phyloP scores from a whole-genome alignment of 768 basidiomycete genomes.

The Tylopilus vinaceipallidus region DNA sequence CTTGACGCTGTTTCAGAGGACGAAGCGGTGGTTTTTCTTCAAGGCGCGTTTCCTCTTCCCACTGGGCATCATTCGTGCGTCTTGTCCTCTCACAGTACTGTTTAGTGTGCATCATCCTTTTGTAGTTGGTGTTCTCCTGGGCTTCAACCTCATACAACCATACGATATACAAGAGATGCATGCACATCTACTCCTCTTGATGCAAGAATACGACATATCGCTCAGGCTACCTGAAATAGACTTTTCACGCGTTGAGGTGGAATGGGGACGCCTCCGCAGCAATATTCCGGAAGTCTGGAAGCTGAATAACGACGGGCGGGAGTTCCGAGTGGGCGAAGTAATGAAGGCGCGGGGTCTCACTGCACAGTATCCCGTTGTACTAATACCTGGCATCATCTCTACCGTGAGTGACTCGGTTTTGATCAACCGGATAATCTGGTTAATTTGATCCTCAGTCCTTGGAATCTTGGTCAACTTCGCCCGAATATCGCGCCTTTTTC shows the following conservation, averaged over 20 bases:
- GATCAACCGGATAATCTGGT: background rate
- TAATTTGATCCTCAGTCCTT: slow-evolving; percentile 50
- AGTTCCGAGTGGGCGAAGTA: slow-evolving; percentile 72
- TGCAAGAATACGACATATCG: slow-evolving; percentile 69
- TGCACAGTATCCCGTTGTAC: slow-evolving; percentile 75
- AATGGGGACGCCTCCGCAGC: slow-evolving; percentile 66
- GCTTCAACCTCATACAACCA: slow-evolving; percentile 64
- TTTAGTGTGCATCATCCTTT: slow-evolving; percentile 1
- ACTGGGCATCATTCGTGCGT: slow-evolving; percentile 62
- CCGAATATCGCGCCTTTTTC: slow-evolving; percentile 85
- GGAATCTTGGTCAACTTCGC: slow-evolving; percentile 91
- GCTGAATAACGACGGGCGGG: slow-evolving; percentile 74
- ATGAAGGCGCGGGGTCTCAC: slow-evolving; percentile 62
- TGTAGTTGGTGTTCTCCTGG: slow-evolving; percentile 64
- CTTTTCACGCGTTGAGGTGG: slow-evolving; percentile 63
- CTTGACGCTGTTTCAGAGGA: slow-evolving; percentile 8
- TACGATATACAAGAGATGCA: slow-evolving; percentile 68
- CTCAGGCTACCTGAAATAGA: slow-evolving; percentile 64
- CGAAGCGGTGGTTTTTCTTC: slow-evolving; percentile 19
- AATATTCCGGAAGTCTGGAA: slow-evolving; percentile 83
- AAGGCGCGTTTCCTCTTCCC: slow-evolving; percentile 63
- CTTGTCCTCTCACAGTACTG: background rate
- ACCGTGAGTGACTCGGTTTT: slow-evolving; percentile 51
- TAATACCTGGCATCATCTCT: slow-evolving; percentile 90
- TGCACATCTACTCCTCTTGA: slow-evolving; percentile 58